Base-by-base conservation (phyloP, 257 asterid genomes). In the Jaltomata sinuosa region DNA sequence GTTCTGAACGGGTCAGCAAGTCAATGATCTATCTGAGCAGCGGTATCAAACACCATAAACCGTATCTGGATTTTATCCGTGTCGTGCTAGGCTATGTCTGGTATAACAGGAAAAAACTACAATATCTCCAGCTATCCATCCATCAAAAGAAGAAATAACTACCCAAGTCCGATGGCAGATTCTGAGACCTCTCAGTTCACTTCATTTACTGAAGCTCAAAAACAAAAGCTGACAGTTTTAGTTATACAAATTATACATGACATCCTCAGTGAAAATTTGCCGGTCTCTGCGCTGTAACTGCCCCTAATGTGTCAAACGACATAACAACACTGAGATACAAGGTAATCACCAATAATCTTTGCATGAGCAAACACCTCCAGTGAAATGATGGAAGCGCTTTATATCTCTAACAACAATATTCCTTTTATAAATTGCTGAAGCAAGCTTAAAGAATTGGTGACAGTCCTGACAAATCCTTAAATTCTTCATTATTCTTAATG, bases 381-480 rank as follows among this genome's bases (percentile, higher is more conserved):
- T 67, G 62, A 88, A 86, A 84, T 86, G 86, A 57, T 86, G 90
- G 80, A 88, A 86, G 40, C 85, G 90, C 74, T 85, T 82, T 45
- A 76, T 84, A 67, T 88, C 89, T 82, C 87, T 61, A 42, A 88
- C 90, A 64, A 77, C 42, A 84, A 88, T 85, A 27, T 81, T 84
- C 83, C 87, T 88, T 27, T 55, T 68, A 82, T 80, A 80, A 77
- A 88, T 40, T 69, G 85, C 78, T 40, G 90, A 88, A 78, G 85
- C 87, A 71, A 81, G 78, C 86, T 88, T 88, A 59, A 84, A 67
- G 83, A 86, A 87, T 67, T 50, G 76, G 83, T 88, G 90, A 77
- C 90, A 88, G 53, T 88, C 90, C 85, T 88, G 88, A 31, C 88
- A 86, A 40, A 85, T 88, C 49, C 89, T 83, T 38, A 85, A 76